These are phyloP conservation scores for Coffea eugenioides DNA, from an alignment of 257 asterid genomes.

Conservation along the genomic window DNA sequence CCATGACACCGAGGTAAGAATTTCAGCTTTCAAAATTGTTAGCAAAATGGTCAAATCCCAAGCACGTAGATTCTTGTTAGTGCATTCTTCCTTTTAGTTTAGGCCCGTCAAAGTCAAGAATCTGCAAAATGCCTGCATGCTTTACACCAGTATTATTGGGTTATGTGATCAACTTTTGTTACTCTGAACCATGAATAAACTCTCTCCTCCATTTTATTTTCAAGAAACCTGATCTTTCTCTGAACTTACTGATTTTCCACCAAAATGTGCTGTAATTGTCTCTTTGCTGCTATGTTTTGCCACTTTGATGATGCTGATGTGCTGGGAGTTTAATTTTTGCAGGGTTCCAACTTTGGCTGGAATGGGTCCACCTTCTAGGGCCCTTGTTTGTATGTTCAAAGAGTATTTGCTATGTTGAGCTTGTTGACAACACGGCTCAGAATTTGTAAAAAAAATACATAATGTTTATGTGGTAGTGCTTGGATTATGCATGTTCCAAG, in stretches of 20 bases:
- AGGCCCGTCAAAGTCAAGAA: slow-evolving; percentile 82
- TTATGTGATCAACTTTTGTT: slow-evolving; percentile 53
- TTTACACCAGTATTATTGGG: slow-evolving; percentile 65
- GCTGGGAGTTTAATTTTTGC: slow-evolving; percentile 19
- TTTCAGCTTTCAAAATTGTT: slow-evolving; percentile 8
- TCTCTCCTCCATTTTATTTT: slow-evolving; percentile 4
- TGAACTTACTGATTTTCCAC: neutral
- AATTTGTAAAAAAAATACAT: neutral
- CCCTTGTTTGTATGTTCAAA: neutral
- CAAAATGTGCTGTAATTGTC: neutral
- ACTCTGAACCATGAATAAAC: slow-evolving; percentile 31
- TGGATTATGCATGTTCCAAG: neutral
- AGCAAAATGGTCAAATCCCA: slow-evolving; percentile 17
- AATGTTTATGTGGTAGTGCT: neutral
- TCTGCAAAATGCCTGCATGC: slow-evolving; percentile 89
- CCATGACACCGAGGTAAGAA: slow-evolving; percentile 76
- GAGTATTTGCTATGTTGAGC: neutral
- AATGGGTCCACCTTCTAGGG: slow-evolving; percentile 80
- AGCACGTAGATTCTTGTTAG: slow-evolving; percentile 45
- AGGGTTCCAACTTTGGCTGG: slow-evolving; percentile 91
- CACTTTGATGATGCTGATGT: slow-evolving; percentile 2
- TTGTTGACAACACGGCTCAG: neutral
- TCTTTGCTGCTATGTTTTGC: neutral
- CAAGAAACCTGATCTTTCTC: neutral
- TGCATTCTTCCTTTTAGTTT: slow-evolving; percentile 68